Base-by-base conservation (phyloP, 2,329 filamentous ascomycete species). In the Verticillium klebahnii region DNA sequence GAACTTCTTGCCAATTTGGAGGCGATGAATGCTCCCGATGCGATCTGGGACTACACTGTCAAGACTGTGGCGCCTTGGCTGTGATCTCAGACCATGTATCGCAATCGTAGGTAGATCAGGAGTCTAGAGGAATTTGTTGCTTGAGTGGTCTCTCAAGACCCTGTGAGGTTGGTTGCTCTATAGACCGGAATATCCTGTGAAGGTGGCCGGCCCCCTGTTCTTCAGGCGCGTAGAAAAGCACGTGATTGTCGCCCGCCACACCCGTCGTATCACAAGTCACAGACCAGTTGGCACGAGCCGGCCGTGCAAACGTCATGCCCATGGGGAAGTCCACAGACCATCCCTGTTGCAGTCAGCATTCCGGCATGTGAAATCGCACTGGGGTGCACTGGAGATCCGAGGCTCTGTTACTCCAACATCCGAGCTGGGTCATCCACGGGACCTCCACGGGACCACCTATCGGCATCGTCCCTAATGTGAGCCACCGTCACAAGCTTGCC, bases 281-380 rank as follows among this genome's bases (percentile, higher is more conserved):
- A 25, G 8, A 4, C 6, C 45, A 25, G 34, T n/a, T 50, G 23
- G 45, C 45, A 50, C 19, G n/a, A 50, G 45, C 9, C 19, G 45
- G 45, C 9, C 11, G 45, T 12, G 45, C 19, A 25, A 50, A 50
- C 45, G 45, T 50, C 45, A 50, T 50, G 45, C n/a, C 45, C 45
- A 50, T 50, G 45, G 45, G 45, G 45, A 50, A 50, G 45, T n/a
- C 45, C 45, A 50, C 45, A 36, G 45, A 23, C 45, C 45, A 50
- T 25, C 45, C 45, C 45, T 50, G 45, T 50, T 50, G 45, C 57
- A 32, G 45, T 39, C 15, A 23, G 37, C 57, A 58, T 58, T 58
- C 57, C 57, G 50, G 57, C 57, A 58, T 58, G 57, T 58, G 57
- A 58, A 58, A 58, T 58, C 57, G 37, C 57, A 58, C 57, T 50